Base-by-base conservation (phyloP, 306 rosid genomes). In the Prunus armeniaca region DNA sequence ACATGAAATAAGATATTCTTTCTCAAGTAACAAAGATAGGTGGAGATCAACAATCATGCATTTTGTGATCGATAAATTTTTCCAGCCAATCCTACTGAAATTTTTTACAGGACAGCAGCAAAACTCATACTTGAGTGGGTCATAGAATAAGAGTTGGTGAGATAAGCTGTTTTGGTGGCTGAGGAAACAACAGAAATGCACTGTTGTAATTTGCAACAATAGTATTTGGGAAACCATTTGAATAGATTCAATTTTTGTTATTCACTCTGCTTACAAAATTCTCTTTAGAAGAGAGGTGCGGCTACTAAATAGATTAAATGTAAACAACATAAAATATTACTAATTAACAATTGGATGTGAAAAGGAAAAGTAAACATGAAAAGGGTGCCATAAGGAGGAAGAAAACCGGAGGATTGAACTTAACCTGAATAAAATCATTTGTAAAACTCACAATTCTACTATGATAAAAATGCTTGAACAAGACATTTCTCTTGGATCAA, bases 181-280 rank as follows among this genome's bases (percentile, higher is more conserved):
- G 60, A n/a, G 43, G 19, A 73, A 65, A 58, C 68, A 41, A 73
- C 57, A 25, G n/a, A 52, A 65, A 10, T 18, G 62, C n/a, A 70
- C 63, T 70, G 49, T 55, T 32, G 25, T 51, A 28, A 19, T 47
- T 55, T 32, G 25, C 28, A 51, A 19, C 63, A 28, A 47, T 45
- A 11, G 49, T 11, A 30, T 30, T 28, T 52, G 1, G 28, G 47
- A 52, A 52, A 30, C 49, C 9, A 52, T n/a, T 18, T 18, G 1
- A 51, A 28, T 2, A 70, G 0, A 28, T 19, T 12, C 14, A 28
- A 51, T 51, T 70, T 19, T 41, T 41, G 47, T 41, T 24, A 19
- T 6, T 38, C 34, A 20, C 57, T 12, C 19, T 57, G 55, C 15
- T 13, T 14, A 54, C 5, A 17, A 41, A 2, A 38, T 72, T 55